Evolutionary conservation across 2,329 filamentous ascomycete species (phyloP), one percentile per base, ranked within the genome.

Genomic region (Cladosporium sphaerospermum): DNA sequence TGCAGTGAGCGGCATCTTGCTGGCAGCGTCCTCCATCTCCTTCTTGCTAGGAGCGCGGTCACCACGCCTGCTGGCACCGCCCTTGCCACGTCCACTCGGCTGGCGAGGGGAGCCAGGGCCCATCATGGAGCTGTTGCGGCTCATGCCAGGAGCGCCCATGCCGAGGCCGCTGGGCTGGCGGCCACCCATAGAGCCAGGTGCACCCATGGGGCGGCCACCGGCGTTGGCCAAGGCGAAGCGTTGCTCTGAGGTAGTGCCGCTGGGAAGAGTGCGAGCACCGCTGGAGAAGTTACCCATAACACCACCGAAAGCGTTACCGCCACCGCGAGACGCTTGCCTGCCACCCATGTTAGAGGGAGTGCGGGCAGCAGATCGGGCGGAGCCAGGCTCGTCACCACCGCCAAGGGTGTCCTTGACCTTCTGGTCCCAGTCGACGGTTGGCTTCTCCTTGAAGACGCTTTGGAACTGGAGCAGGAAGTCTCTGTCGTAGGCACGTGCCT

Each of bases 391-490:
- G 54, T 86, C 83, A 36, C 77, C 77, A 59, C 96, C 91, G 54
- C 92, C 92, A 60, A 99, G 71, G 76, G 86, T 78, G 73, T 87
- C 85, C 80, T 92, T 79, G 57, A 99, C 84, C 66, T 93, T 91
- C 60, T 85, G 79, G 67, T 95, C 88, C 82, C 96, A 99, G 67
- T 97, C 92, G 41, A 91, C 72, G 0, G 90, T 95, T 11, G 93
- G 93, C 74, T 96, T 95, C 77, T 99, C 93, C 58, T 89, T 95
- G 75, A 96, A 99, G 16, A 96, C 89, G 63, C 82, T 82, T 74
- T 96, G 89, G 79, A 99, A 99, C 68, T 99, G 93, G 31, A 99
- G 79, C 73, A 99, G 76, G 78, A 99, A 99, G 63, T 86, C 85
- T 64, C 91, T 88, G 73, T 97, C 90, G 71, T 99, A 99, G 70